phyloP scores from a whole-genome alignment of 2,329 filamentous ascomycete species.

The Aspergillus ustus region DNA sequence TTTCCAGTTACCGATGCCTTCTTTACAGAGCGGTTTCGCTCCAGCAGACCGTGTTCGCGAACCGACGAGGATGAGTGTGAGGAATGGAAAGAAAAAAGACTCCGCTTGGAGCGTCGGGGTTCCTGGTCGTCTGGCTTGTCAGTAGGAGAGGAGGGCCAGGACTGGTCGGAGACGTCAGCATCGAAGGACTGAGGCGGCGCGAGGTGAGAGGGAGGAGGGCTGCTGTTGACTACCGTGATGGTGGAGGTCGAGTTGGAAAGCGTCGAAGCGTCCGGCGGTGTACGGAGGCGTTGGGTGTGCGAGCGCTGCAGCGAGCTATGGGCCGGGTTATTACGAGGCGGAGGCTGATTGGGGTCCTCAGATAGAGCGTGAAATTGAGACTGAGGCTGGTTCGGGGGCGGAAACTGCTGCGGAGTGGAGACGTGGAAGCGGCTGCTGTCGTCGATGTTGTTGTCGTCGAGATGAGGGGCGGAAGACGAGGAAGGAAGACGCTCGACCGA shows the following conservation, averaged over 20 bases:
- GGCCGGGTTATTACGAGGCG: conserved; percentile 16
- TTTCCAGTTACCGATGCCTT: conserved; percentile 29
- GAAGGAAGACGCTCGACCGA: conserved; percentile 22
- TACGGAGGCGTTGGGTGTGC: conserved; percentile 17
- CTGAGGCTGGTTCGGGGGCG: conserved; percentile 18
- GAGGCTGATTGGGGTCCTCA: conserved; percentile 5
- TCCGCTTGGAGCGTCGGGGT: conserved; percentile 30
- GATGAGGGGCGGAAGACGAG: conserved; percentile 16
- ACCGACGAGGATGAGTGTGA: conserved; percentile 21
- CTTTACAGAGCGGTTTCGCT: conserved; percentile 35
- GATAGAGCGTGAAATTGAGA: conserved; percentile 11
- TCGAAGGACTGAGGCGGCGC: conserved; percentile 25
- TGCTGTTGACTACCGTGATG: conserved; percentile 22
- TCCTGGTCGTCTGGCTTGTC: conserved; percentile 26
- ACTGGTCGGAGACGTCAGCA: conserved; percentile 32
- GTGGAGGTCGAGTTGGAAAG: conserved; percentile 16
- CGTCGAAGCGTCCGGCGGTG: conserved; percentile 15
- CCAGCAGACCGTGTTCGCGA: conserved; percentile 29
- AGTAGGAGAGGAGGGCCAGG: conserved; percentile 27
- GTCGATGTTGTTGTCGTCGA: conserved; percentile 13
- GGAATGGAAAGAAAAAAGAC: conserved; percentile 28
- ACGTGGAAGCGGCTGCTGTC: conserved; percentile 13
- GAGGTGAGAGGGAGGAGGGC: conserved; percentile 17
- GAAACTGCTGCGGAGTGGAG: conserved; percentile 19
- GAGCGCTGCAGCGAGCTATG: conserved; percentile 15